Evolutionary conservation across 129 eudicot species (phyloP), one percentile per base, ranked within the genome.

Genomic region (Pulicaria dysenterica): DNA sequence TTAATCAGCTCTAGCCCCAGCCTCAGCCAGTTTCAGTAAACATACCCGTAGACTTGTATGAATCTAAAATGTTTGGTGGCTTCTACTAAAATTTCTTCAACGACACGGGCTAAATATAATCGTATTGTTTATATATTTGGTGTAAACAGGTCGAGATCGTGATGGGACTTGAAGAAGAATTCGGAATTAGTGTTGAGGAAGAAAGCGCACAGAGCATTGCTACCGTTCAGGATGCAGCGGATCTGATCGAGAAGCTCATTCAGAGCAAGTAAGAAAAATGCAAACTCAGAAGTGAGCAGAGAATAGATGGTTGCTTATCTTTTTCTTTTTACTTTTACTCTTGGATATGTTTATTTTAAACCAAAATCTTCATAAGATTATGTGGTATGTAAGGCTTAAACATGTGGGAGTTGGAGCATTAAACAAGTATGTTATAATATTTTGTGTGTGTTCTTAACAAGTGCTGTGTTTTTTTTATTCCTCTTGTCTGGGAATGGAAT

Each of bases 91-190:
- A 2, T 24, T 24, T 24, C 31, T 24, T 24, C 31, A 24, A 24
- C 31, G 31, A 24, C 31, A 24, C 31, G 31, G 1, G 31, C 37
- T 13, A 3, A 15, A 6, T 36, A 6, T 60, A 60, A 19, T 24
- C 24, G 24, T 4, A 50, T 58, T 12, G 4, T 8, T 48, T 71
- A 13, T 16, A 24, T 24, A 24, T 24, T 24, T 24, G 31, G 31
- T 24, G 15, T 53, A 10, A 0, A 16, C 83, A 92, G 98, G 98
- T 92, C 46, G 98, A 92, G 88, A 89, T 92, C 80, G 96, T 92
- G 76, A 92, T 89, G 98, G 93, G 89, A 47, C 91, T 92, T 7
- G 98, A 89, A 84, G 96, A 92, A 76, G 96, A 86, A 71, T 92
- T 92, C 31, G 91, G 87, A 19, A 84, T 92, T 79, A 68, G 77